Base-by-base conservation (phyloP, 2,329 filamentous ascomycete genomes). In the Parastagonospora nodorum region DNA sequence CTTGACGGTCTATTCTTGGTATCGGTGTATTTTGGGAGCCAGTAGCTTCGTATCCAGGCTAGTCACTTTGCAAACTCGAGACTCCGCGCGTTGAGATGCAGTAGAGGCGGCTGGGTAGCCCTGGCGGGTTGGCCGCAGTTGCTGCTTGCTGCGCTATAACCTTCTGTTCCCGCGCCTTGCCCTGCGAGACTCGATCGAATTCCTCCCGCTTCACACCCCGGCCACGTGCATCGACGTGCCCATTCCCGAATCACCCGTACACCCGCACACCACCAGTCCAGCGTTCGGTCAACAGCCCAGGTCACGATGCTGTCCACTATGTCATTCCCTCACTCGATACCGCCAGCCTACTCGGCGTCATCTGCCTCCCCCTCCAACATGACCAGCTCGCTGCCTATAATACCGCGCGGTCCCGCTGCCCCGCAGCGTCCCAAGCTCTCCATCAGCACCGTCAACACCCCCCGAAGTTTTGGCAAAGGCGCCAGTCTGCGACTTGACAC, bases 391-490 rank as follows among this genome's bases (percentile, higher is more conserved):
- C 72, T 80, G 57, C 73, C 77, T 67, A 75, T 79, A 73, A 67
- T 74, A 71, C 63, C 64, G 45, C 64, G 63, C 48, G 55, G 57
- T 49, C 51, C 57, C 48, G 71, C 48, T 24, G 16, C 37, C 8
- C 54, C 68, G 39, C 74, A 73, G 58, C 75, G 82, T 52, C 84
- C 84, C 1, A 86, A 84, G 69, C 77, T 87, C 43, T 83, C 82
- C 33, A 76, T 87, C 45, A 82, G 86, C 72, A 87, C 84, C 9
- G 76, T 87, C 45, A 82, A 87, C 72, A 87, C 84, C 10, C 60
- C 72, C 9, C 68, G 73, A 50, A 78, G 79, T 16, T 84, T 83
- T 66, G 81, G 81, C 49, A 83, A 79, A 54, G 78, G 77, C 32
- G 78, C 79, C 19, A 80, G 78, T 47, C 70, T 85, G 39, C 78